Evolutionary conservation across 148 eudicot genomes (phyloP).

Genomic region (Dysphania ambrosioides): DNA sequence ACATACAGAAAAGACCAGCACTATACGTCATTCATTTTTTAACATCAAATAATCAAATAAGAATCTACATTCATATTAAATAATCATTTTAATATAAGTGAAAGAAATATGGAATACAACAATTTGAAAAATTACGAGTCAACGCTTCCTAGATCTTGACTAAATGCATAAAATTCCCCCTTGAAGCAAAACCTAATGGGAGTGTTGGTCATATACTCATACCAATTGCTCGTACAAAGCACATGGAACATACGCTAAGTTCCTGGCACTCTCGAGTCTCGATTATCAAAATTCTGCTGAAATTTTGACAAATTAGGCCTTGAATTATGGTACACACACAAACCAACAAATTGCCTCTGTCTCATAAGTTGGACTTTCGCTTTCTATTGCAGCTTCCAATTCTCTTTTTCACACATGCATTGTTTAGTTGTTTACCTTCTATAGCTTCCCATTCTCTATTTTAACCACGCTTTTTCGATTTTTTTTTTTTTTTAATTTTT

Average conservation of each 20-base stretch:
- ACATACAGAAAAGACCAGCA: too few relatives aligned
- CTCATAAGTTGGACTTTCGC: constrained; percentile 7
- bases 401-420: background rate
- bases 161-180: too few relatives aligned
- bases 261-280: background rate
- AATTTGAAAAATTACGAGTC: too few relatives aligned
- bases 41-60: too few relatives aligned
- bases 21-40: too few relatives aligned
- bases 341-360: constrained; percentile 9
- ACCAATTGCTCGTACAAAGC: background rate
- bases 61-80: too few relatives aligned
- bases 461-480: background rate
- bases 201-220: too few relatives aligned
- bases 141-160: too few relatives aligned
- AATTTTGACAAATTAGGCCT: constrained; percentile 3
- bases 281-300: background rate
- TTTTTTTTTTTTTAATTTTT: too few relatives aligned
- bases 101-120: too few relatives aligned
- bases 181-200: too few relatives aligned
- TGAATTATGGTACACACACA: background rate
- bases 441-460: background rate
- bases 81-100: too few relatives aligned
- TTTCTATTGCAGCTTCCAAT: background rate
- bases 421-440: background rate
- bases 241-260: background rate